These are phyloP conservation scores for Populus deltoides DNA, from an alignment of 345 rosid species.

Conservation along the genomic window DNA sequence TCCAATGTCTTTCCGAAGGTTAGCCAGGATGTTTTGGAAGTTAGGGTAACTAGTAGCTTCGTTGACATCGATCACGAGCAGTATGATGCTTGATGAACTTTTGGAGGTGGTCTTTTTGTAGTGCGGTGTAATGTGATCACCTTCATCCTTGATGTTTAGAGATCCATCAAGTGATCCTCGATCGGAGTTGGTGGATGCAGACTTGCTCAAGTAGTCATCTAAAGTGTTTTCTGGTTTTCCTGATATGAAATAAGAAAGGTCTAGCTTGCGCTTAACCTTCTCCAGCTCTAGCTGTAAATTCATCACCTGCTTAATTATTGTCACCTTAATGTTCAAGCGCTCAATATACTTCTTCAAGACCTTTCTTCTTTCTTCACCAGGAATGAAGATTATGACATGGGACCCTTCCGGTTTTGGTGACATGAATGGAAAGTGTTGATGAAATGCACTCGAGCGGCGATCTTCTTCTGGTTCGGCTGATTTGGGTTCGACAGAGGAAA, in stretches of 20 bases:
- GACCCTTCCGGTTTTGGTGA: constrained; percentile 34
- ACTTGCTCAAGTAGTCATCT: constrained; percentile 10
- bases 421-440: constrained; percentile 21
- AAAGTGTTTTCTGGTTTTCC: constrained; percentile 11
- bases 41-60: constrained; percentile 4
- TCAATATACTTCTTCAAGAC: constrained; percentile 31
- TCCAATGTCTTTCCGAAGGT: constrained; percentile 22
- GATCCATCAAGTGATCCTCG: constrained; percentile 4
- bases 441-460: constrained; percentile 16
- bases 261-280: constrained; percentile 23
- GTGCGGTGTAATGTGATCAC: constrained; percentile 10
- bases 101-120: constrained; percentile 12
- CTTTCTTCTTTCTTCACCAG: constrained; percentile 28
- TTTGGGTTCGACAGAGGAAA: constrained; percentile 2
- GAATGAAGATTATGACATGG: constrained; percentile 25
- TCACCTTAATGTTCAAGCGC: constrained; percentile 33
- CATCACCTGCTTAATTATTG: constrained; percentile 19
- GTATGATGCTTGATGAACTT: constrained; percentile 14
- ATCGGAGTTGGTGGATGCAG: constrained; percentile 14
- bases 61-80: constrained; percentile 28
- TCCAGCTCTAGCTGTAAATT: constrained; percentile 16
- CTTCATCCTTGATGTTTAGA: constrained; percentile 13
- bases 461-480: constrained; percentile 2
- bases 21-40: constrained; percentile 2
- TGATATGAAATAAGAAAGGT: neutral